Evolutionary conservation across 1,284 basidiomycete species (phyloP).

Genomic region (Apiotrichum domesticum): DNA sequence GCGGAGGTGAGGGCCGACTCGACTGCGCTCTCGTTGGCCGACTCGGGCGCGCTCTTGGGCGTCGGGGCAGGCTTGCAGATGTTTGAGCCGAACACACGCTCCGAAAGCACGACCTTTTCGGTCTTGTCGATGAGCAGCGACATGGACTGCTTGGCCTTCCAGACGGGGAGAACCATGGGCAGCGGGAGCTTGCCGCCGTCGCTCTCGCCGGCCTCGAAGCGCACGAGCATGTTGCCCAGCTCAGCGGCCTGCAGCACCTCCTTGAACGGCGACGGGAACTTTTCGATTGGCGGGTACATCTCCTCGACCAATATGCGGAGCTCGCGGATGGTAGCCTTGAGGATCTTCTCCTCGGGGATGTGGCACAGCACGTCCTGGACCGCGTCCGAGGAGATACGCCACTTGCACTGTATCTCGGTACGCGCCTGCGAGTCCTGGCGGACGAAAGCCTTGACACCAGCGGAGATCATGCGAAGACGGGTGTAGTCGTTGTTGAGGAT

Average conservation of each 20-base stretch:
- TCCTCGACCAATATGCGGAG: conserved; percentile 63
- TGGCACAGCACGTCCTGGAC: conserved; percentile 75
- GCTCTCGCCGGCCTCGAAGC: conserved; percentile 55
- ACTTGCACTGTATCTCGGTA: conserved; percentile 51
- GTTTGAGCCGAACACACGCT: conserved; percentile 42
- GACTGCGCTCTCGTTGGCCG: background rate
- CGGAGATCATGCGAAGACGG: conserved; percentile 77
- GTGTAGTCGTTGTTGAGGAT: conserved; percentile 77
- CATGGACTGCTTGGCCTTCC: conserved; percentile 80
- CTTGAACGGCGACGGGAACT: conserved; percentile 58
- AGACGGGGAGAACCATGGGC: conserved; percentile 75
- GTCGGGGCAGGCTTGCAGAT: conserved; percentile 34
- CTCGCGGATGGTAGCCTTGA: conserved; percentile 57
- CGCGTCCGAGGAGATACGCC: conserved; percentile 74
- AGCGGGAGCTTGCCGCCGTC: conserved; percentile 60
- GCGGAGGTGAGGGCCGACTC: background rate
- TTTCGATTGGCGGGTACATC: conserved; percentile 68
- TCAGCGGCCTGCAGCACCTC: conserved; percentile 22
- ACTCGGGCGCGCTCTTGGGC: conserved; percentile 8
- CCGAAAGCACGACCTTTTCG: conserved; percentile 57
- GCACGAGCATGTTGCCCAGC: conserved; percentile 66
- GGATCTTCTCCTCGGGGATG: conserved; percentile 59
- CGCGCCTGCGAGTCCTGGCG: conserved; percentile 52
- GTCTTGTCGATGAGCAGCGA: conserved; percentile 90
- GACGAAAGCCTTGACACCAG: conserved; percentile 73